These are phyloP conservation scores for Rickenella mellea DNA, from an alignment of 768 basidiomycete genomes.

Conservation along the genomic window DNA sequence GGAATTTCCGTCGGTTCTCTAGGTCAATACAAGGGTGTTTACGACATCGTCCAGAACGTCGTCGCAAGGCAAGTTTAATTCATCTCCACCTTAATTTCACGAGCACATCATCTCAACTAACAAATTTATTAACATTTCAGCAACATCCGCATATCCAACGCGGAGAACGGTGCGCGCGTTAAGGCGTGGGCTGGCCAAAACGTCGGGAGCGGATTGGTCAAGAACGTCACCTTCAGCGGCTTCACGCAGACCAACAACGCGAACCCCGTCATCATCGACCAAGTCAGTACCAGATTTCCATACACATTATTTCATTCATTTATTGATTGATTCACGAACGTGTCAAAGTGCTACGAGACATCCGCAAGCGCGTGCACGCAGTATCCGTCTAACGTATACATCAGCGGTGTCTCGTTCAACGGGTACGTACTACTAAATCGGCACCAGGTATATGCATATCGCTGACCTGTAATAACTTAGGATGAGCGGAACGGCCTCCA, in stretches of 20 bases:
- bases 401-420: slow-evolving; percentile 48
- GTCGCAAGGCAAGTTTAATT: slow-evolving; percentile 18
- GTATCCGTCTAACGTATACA: slow-evolving; percentile 45
- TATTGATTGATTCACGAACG: background rate
- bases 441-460: background rate
- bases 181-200: slow-evolving; percentile 57
- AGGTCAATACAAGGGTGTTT: slow-evolving; percentile 38
- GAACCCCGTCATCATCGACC: slow-evolving; percentile 50
- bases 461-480: slow-evolving; percentile 17
- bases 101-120: background rate
- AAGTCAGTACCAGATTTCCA: slow-evolving; percentile 21
- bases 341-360: slow-evolving; percentile 37
- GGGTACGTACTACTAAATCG: slow-evolving; percentile 22
- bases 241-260: slow-evolving; percentile 48
- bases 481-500: slow-evolving; percentile 48
- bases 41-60: slow-evolving; percentile 56
- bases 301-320: background rate
- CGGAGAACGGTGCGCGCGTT: slow-evolving; percentile 58
- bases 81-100: background rate
- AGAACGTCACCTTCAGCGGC: slow-evolving; percentile 44
- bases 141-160: slow-evolving; percentile 51
- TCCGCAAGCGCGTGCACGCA: slow-evolving; percentile 35
- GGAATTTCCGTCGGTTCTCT: slow-evolving; percentile 32
- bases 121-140: no score
- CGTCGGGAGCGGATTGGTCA: slow-evolving; percentile 48